Base-by-base conservation (phyloP, 345 rosid species). In the Acer campestre region DNA sequence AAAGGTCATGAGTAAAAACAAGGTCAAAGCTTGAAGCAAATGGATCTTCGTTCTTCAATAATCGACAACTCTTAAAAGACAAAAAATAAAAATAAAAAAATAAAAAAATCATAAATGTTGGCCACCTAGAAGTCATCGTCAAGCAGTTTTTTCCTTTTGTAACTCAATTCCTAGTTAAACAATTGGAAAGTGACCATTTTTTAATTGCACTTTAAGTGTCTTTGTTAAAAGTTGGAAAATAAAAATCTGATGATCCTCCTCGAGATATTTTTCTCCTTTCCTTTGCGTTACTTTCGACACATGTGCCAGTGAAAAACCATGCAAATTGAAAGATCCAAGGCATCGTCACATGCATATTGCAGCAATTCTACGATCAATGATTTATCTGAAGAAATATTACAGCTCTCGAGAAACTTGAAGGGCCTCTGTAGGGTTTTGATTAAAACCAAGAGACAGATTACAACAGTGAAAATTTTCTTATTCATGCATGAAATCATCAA, bases 401-500 rank as follows among this genome's bases (percentile, higher is more conserved):
- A 38, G 75, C 75, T 72, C 75, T 35, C 14, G 2, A 6, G 55
- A 61, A 42, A 14, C 58, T 20, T 12, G 23, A 23, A 42, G 27
- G 46, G 40, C 55, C 38, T 59, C 12, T 69, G 3, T 46, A 69
- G 59, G 73, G 22, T 69, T 16, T 25, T 4, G 25, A 42, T 48
- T 10, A 48, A 42, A n/a, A 25, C 67, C 35, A 3, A 63, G 38
- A 23, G 67, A 63, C 35, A 20, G 17, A 29, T 10, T 51, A 29
- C 46, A 53, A 14, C 61, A 27, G n/a, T 56, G 75, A 11, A 7
- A 35, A 6, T 3, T 9, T 9, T 0, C 16, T 7, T 0, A 0
- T 58, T 56, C 53, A 72, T 38, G 38, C 51, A 22, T 27, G 74
- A 59, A 61, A 77, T 77, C 61, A 58, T 40, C 23, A 7, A 76